Conservation (phyloP, 305 asterid species). For the Fraxinus sp. region DNA sequence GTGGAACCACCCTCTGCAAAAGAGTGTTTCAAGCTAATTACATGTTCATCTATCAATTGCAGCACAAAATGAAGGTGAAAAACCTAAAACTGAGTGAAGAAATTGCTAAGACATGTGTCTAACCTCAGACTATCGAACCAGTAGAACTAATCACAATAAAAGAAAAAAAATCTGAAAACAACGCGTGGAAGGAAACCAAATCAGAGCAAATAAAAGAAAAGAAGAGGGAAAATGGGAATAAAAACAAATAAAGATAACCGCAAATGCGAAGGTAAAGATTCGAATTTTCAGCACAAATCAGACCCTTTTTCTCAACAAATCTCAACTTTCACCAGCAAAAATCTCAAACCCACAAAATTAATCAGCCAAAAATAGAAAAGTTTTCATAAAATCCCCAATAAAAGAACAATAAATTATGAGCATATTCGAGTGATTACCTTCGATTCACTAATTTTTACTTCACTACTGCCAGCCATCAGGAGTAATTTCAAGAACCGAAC, state of each 20-base stretch:
- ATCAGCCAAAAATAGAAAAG: background rate
- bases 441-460: constrained; percentile 45
- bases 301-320: constrained; percentile 17
- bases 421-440: constrained; percentile 28
- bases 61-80: constrained; percentile 13
- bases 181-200: background rate
- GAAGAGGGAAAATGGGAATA: too few relatives aligned
- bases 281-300: too few relatives aligned
- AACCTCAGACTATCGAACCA: background rate
- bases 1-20: background rate
- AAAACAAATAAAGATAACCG: too few relatives aligned
- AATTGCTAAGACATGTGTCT: background rate
- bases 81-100: background rate
- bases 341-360: constrained; percentile 10
- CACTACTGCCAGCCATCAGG: constrained; percentile 47
- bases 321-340: background rate
- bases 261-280: too few relatives aligned
- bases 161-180: too few relatives aligned
- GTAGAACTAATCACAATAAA: too few relatives aligned
- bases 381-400: too few relatives aligned
- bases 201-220: too few relatives aligned
- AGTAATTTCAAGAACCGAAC: background rate
- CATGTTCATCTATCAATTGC: constrained; percentile 4
- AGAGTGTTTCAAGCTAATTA: background rate
- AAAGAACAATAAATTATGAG: too few relatives aligned